These are phyloP conservation scores for Wickerhamomyces mucosus DNA, from an alignment of 805 yeast species.

Conservation along the genomic window DNA sequence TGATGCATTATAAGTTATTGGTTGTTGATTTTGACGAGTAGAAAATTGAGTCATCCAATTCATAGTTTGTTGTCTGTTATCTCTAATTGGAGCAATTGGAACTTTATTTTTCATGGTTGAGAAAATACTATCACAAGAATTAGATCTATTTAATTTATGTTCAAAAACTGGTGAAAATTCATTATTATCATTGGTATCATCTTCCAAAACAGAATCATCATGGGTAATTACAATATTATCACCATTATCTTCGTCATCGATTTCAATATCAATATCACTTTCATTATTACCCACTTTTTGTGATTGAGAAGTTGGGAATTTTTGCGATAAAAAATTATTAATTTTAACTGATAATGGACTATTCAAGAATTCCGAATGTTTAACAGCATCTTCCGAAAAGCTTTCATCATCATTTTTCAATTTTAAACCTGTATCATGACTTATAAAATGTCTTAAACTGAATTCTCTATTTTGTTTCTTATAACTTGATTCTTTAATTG, in stretches of 20 bases:
- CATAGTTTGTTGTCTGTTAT: slow-evolving; percentile 17
- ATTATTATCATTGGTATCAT: background rate
- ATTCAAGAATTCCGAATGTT: slow-evolving; percentile 9
- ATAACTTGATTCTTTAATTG: background rate
- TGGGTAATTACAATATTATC: too few relatives aligned
- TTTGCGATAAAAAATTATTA: slow-evolving; percentile 2
- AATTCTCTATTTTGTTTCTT: slow-evolving; percentile 3
- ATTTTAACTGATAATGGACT: slow-evolving; percentile 5
- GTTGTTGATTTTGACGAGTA: slow-evolving; percentile 1
- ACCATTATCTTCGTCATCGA: slow-evolving; percentile 1
- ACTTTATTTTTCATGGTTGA: slow-evolving; percentile 16
- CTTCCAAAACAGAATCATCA: too few relatives aligned
- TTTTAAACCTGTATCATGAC: slow-evolving; percentile 20
- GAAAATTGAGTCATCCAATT: slow-evolving; percentile 19
- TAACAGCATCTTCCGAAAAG: slow-evolving; percentile 3
- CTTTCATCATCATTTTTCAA: slow-evolving; percentile 3
- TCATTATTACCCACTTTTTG: too few relatives aligned
- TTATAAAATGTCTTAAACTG: slow-evolving; percentile 17
- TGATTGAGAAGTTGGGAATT: background rate
- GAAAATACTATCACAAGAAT: slow-evolving; percentile 21
- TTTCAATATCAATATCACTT: background rate
- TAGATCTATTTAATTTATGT: slow-evolving; percentile 20
- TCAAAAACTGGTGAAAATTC: slow-evolving; percentile 12
- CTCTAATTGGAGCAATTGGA: slow-evolving; percentile 12
- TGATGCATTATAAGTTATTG: slow-evolving; percentile 4